A percentile compares a stretch with the other conserved stretches of the same genome.
Conservation (phyloP, 305 asterid genomes). For the Nicotiana rustica region DNA sequence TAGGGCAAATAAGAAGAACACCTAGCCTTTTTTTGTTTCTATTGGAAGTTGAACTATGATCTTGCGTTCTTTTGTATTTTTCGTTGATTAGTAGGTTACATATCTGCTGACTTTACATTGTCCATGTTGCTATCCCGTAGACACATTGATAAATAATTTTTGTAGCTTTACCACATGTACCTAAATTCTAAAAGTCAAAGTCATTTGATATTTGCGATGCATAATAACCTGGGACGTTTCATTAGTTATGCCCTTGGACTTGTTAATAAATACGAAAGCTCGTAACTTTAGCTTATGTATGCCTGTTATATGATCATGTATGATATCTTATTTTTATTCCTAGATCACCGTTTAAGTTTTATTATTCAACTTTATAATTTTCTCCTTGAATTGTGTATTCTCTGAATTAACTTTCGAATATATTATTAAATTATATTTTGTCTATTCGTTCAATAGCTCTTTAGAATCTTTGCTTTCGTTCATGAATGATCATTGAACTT, state of each 20-base stretch:
- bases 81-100: background rate
- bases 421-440: too few relatives aligned
- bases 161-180: background rate
- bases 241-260: background rate
- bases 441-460: too few relatives aligned
- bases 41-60: background rate
- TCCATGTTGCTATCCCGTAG: background rate
- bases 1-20: background rate
- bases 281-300: background rate
- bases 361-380: background rate
- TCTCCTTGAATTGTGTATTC: background rate
- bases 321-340: background rate
- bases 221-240: background rate
- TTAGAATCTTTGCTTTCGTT: too few relatives aligned
- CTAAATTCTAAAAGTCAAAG: background rate
- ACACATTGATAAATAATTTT: background rate
- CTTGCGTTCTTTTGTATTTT: background rate
- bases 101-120: background rate
- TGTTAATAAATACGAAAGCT: background rate
- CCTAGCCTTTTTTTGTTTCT: too few relatives aligned
- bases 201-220: background rate
- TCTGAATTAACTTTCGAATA: too few relatives aligned
- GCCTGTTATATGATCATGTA: background rate
- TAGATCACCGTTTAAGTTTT: background rate
- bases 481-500: too few relatives aligned